These are phyloP conservation scores for Schizonepeta tenuifolia DNA, from an alignment of 257 asterid species.

Conservation along the genomic window DNA sequence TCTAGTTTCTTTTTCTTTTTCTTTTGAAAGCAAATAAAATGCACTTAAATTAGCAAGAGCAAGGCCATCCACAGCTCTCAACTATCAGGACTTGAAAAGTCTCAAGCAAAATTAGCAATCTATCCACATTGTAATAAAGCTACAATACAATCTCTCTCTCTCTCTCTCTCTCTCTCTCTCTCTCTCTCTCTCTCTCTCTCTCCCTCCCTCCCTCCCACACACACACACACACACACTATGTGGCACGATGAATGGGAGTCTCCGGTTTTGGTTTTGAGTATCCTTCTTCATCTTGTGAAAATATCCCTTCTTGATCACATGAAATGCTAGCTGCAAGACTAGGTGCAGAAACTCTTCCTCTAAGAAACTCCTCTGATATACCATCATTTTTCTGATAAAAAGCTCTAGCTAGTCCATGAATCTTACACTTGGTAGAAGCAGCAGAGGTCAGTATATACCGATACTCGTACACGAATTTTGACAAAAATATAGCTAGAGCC, in stretches of 20 bases:
- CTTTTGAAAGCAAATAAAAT: no score
- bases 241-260: background rate
- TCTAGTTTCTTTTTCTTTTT: no score
- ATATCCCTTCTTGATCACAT: constrained; percentile 7
- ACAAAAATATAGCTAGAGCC: constrained; percentile 46
- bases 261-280: background rate
- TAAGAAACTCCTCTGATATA: constrained; percentile 1
- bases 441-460: constrained; percentile 34
- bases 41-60: no score
- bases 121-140: no score
- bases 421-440: constrained; percentile 40
- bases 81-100: no score
- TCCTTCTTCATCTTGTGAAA: constrained; percentile 15
- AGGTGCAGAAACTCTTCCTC: background rate
- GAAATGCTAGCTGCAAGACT: constrained; percentile 2
- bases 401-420: constrained; percentile 37
- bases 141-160: no score
- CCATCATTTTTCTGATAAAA: constrained; percentile 42
- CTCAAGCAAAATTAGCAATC: no score
- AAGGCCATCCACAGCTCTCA: no score
- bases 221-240: background rate
- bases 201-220: background rate
- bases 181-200: no score
- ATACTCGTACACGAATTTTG: constrained; percentile 45
- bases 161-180: no score